These are phyloP conservation scores for Naganishia liquefaciens DNA, from an alignment of 1,284 basidiomycete species.

Conservation along the genomic window DNA sequence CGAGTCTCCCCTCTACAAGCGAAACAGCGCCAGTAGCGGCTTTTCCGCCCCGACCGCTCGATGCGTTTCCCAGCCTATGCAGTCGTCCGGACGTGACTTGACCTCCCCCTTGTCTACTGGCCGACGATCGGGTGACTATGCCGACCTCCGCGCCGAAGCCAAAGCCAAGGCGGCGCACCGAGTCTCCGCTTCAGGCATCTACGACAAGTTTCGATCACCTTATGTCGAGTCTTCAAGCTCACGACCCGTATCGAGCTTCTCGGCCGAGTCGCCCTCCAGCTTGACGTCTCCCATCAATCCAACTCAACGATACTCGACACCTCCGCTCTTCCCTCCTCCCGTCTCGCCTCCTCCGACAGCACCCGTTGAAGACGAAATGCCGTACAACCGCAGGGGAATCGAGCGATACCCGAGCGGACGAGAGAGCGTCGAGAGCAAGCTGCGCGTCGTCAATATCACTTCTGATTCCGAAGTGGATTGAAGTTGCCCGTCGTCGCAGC, in stretches of 20 bases:
- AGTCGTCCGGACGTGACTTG: slow-evolving; percentile 16
- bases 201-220: slow-evolving; percentile 37
- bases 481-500: too few species aligned
- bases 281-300: slow-evolving; percentile 12
- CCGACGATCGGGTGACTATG: slow-evolving; percentile 32
- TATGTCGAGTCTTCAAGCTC: slow-evolving; percentile 35
- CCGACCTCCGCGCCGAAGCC: slow-evolving; percentile 18
- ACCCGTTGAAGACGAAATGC: slow-evolving; percentile 1
- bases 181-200: slow-evolving; percentile 20
- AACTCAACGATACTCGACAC: slow-evolving; percentile 26
- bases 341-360: not conserved
- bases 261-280: slow-evolving; percentile 32
- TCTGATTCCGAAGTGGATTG: not conserved
- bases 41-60: not conserved
- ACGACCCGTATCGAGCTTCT: slow-evolving; percentile 31
- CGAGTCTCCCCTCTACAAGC: not conserved
- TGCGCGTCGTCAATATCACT: slow-evolving; percentile 40
- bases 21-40: not conserved
- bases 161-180: slow-evolving; percentile 26
- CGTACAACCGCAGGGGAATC: slow-evolving; percentile 21
- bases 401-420: slow-evolving; percentile 28
- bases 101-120: slow-evolving; percentile 12
- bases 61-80: slow-evolving; percentile 19
- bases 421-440: slow-evolving; percentile 36
- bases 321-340: slow-evolving; percentile 19